Evolutionary conservation across 208 protist species (phyloP), one percentile per base, ranked within the genome.

Genomic region (Acanthamoeba castellanii): DNA sequence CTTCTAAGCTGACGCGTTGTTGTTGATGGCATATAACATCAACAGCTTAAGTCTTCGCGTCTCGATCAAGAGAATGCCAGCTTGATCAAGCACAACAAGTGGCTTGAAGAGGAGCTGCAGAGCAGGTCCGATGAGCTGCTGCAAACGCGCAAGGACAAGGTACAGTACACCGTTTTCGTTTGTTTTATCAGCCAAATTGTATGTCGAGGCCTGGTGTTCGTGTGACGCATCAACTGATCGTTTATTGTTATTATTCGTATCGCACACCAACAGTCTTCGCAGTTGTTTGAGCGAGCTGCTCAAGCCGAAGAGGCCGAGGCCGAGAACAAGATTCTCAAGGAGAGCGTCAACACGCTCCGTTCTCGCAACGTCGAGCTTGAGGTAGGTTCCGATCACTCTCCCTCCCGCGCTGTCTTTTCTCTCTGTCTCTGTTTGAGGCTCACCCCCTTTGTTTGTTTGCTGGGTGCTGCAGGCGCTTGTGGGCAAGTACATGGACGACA

Each of bases 121-220:
- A 81, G 72, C 72, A 11, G 72, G 72, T 81, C 72, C 6, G 72
- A 81, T 47, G 72, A 81, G 22, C 72, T 81, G 30, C 20, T 81
- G 72, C 72, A 81, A 30, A 81, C 72, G 32, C 72, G 72, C 72
- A 81, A 81, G 42, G 72, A 81, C 25, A 81, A 81, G 72, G 72
- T 81, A 45, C 9, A 11, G 13, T 18, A 55, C 50, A 55, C 16
- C 18, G 52, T 57, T 20, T 1, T 22, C 47, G 18, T 57, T 37
- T 37, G 0, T 37, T 37, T 37, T 37, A 37, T 3, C 42, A 42
- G 37, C 37, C 37, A 42, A 42, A 42, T 8, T 8, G 1, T 3
- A 45, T 45, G 42, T 45, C 5, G 42, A 11, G 42, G 42, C 5
- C 42, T 45, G 42, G 42, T 8, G 42, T 45, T 42, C 37, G 37